phyloP scores from a whole-genome alignment of 352 stramenopile species.

The Globisporangium cylindrosporum region DNA sequence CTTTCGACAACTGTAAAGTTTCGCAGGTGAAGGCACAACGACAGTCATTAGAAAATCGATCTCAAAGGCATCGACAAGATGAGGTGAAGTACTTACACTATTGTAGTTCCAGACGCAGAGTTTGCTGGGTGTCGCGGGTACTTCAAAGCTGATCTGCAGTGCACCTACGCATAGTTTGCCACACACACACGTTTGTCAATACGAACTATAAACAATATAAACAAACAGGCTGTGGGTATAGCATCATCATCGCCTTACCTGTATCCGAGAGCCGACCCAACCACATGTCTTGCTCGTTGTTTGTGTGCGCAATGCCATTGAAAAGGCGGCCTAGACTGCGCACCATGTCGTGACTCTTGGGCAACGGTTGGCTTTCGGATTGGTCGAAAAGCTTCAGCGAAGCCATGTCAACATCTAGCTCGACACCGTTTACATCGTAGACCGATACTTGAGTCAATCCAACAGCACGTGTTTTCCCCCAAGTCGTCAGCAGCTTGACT shows the following conservation, averaged over 20 bases:
- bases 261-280: slow-evolving; percentile 56
- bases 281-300: slow-evolving; percentile 76
- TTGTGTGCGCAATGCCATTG: slow-evolving; percentile 60
- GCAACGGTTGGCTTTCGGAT: slow-evolving; percentile 35
- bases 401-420: slow-evolving; percentile 42
- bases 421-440: slow-evolving; percentile 60
- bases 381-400: slow-evolving; percentile 58
- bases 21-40: slow-evolving; percentile 9
- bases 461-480: slow-evolving; percentile 53
- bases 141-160: slow-evolving; percentile 55
- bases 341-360: slow-evolving; percentile 70
- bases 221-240: background rate
- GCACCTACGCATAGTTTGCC: slow-evolving; percentile 22
- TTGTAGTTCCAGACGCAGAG: slow-evolving; percentile 86
- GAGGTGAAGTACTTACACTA: slow-evolving; percentile 33
- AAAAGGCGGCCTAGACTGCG: slow-evolving; percentile 51
- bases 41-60: background rate
- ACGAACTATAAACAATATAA: background rate
- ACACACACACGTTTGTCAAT: background rate
- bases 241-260: slow-evolving; percentile 21
- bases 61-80: background rate
- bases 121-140: slow-evolving; percentile 43
- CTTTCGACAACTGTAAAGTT: slow-evolving; percentile 27
- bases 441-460: slow-evolving; percentile 65
- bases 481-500: slow-evolving; percentile 71